These are phyloP conservation scores for Tetracladium setigerum DNA, from an alignment of 495 filamentous ascomycete species.

Conservation along the genomic window DNA sequence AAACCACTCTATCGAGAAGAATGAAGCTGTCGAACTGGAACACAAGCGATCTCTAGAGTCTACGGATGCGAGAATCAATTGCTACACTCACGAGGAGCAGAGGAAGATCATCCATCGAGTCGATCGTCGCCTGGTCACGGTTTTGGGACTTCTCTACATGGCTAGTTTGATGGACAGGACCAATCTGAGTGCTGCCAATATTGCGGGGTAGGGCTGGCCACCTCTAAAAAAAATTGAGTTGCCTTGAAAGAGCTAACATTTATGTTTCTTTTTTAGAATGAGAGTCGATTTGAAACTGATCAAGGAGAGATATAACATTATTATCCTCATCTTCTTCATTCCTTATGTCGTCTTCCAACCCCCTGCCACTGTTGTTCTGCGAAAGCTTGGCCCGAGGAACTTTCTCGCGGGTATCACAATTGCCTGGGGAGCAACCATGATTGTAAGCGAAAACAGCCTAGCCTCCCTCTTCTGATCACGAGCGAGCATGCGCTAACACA, in stretches of 20 bases:
- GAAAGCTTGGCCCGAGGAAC: conserved; percentile 52
- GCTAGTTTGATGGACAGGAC: conserved; percentile 62
- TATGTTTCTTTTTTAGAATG: not conserved
- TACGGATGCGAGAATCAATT: conserved; percentile 7
- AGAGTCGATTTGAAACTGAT: not conserved
- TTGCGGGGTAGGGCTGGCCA: conserved; percentile 39
- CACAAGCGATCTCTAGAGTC: not conserved
- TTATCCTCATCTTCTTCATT: conserved; percentile 59
- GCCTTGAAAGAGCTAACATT: not conserved
- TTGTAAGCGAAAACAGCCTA: conserved; percentile 9
- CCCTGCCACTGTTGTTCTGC: conserved; percentile 45
- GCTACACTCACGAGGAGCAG: conserved; percentile 29
- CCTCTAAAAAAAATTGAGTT: too few species aligned
- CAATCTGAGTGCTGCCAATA: conserved; percentile 54
- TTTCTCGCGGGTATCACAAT: conserved; percentile 47
- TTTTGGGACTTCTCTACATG: conserved; percentile 58
- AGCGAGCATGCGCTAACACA: not conserved
- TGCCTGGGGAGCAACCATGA: conserved; percentile 40
- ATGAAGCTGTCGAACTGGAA: conserved; percentile 8
- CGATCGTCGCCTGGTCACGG: conserved; percentile 56
- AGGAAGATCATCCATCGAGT: conserved; percentile 47
- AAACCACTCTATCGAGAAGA: not conserved
- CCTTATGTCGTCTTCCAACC: conserved; percentile 59
- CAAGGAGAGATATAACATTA: conserved; percentile 34
- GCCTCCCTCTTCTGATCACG: not conserved